Evolutionary conservation across 192 early-diverging fungal species (phyloP).

Genomic region (Coemansia sp.): DNA sequence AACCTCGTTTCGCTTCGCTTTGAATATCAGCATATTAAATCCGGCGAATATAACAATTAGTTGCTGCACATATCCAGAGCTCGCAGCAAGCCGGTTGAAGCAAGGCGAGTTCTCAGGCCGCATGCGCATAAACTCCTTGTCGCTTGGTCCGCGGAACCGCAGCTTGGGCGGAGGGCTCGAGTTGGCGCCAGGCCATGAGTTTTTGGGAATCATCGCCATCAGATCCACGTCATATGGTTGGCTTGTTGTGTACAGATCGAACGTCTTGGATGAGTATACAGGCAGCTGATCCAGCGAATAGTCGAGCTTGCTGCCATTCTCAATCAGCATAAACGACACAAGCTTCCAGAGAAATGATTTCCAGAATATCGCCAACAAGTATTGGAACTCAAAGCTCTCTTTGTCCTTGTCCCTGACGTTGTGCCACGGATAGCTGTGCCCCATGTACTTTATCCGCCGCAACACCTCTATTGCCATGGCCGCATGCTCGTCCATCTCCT

Average conservation of each 20-base stretch:
- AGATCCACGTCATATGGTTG: conserved; percentile 37
- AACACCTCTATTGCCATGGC: conserved; percentile 40
- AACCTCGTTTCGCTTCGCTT: conserved; percentile 22
- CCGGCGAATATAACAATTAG: conserved; percentile 36
- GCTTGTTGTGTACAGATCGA: conserved; percentile 34
- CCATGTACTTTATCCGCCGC: conserved; percentile 29
- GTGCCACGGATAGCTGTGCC: conserved; percentile 35
- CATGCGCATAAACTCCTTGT: conserved; percentile 34
- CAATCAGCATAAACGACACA: conserved; percentile 36
- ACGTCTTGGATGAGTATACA: conserved; percentile 50
- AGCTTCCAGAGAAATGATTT: conserved; percentile 49
- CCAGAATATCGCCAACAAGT: conserved; percentile 46
- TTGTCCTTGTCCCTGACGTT: conserved; percentile 20
- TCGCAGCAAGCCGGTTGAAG: conserved; percentile 28
- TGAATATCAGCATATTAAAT: conserved; percentile 22
- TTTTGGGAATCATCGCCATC: conserved; percentile 40
- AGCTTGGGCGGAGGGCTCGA: conserved; percentile 3
- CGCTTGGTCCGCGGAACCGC: conserved; percentile 42
- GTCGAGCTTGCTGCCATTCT: conserved; percentile 10
- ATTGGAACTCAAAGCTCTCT: conserved; percentile 49
- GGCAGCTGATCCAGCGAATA: conserved; percentile 25
- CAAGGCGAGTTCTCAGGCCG: conserved; percentile 42
- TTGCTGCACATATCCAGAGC: conserved; percentile 37
- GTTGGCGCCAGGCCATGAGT: conserved; percentile 29
- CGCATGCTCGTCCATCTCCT: conserved; percentile 38